These are phyloP conservation scores for Geopyxis carbonaria DNA, from an alignment of 495 filamentous ascomycete species.

Conservation along the genomic window DNA sequence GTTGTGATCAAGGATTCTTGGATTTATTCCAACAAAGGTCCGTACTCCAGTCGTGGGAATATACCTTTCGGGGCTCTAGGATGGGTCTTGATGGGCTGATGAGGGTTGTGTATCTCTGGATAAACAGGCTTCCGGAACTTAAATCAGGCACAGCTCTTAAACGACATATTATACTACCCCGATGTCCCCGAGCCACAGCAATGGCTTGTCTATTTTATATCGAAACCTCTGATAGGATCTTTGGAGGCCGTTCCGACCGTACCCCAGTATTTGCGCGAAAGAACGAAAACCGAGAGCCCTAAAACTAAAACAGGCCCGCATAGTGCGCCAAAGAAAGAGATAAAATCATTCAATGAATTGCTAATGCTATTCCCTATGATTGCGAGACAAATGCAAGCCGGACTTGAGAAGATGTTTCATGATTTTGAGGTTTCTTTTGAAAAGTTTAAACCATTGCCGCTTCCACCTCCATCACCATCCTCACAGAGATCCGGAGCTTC, in stretches of 20 bases:
- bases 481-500: slow-evolving; percentile 27
- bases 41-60: slow-evolving; percentile 3
- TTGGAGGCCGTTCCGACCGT: slow-evolving; percentile 45
- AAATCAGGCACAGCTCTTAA: slow-evolving; percentile 74
- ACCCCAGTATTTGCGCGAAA: slow-evolving; percentile 18
- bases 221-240: slow-evolving; percentile 70
- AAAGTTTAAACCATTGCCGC: slow-evolving; percentile 37
- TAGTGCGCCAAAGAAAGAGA: slow-evolving; percentile 55
- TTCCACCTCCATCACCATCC: slow-evolving; percentile 55
- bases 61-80: neutral
- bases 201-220: slow-evolving; percentile 97
- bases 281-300: slow-evolving; percentile 3
- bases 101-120: too few species aligned
- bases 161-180: slow-evolving; percentile 74
- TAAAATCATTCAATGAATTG: slow-evolving; percentile 78
- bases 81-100: slow-evolving; percentile 19
- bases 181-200: slow-evolving; percentile 64
- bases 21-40: slow-evolving; percentile 93
- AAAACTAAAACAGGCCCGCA: slow-evolving; percentile 7
- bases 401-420: slow-evolving; percentile 74
- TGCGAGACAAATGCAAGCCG: slow-evolving; percentile 86
- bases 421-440: slow-evolving; percentile 77
- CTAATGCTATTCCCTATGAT: slow-evolving; percentile 92
- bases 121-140: slow-evolving; percentile 92
- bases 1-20: slow-evolving; percentile 88